phyloP scores from a whole-genome alignment of 305 asterid genomes.

The Caryopteris hybrid region DNA sequence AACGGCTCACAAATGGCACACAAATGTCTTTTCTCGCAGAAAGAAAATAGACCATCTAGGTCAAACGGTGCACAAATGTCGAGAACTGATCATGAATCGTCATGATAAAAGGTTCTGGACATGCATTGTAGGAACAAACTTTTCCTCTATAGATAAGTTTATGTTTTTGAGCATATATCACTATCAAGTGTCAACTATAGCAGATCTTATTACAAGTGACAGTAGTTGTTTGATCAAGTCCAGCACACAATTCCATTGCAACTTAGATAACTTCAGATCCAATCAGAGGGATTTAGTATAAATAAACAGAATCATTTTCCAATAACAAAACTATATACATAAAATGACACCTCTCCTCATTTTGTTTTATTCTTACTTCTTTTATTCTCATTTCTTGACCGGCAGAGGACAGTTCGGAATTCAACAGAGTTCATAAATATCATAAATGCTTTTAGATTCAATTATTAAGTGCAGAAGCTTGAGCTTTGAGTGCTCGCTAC shows the following conservation, averaged over 20 bases:
- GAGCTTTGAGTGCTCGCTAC: background rate
- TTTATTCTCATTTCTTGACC: background rate
- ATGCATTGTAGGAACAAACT: background rate
- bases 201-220: background rate
- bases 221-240: too few species aligned
- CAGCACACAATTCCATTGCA: too few species aligned
- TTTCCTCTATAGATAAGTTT: conserved; percentile 7
- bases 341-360: too few species aligned
- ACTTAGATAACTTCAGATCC: too few species aligned
- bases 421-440: background rate
- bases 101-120: conserved; percentile 4
- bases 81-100: conserved; percentile 1
- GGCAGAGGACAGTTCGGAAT: background rate
- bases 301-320: too few species aligned
- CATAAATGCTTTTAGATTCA: background rate
- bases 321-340: too few species aligned
- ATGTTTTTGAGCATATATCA: conserved; percentile 11
- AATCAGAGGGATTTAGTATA: too few species aligned
- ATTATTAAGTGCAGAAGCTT: background rate
- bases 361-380: too few species aligned
- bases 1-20: too few species aligned
- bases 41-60: conserved; percentile 7
- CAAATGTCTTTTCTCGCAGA: conserved; percentile 9
- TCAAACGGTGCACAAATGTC: conserved; percentile 16
- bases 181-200: conserved; percentile 1